Evolutionary conservation across 2,329 filamentous ascomycete genomes (phyloP).

Genomic region (Fusarium kyushuense): DNA sequence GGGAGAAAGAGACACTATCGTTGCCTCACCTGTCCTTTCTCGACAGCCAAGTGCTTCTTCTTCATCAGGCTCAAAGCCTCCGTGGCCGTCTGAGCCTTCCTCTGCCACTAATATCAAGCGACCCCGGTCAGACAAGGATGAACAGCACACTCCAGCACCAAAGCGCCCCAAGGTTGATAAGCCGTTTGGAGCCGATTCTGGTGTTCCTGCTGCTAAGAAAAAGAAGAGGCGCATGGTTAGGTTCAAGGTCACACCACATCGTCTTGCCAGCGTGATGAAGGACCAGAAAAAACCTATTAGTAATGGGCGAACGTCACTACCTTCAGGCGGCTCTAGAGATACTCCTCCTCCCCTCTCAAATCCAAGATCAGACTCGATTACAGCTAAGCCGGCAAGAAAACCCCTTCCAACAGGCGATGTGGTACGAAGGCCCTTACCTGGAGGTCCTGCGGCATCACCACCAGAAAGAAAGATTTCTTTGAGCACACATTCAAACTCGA

Average conservation of each 20-base stretch:
- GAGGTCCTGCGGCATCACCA: constrained; percentile 44
- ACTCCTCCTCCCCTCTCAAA: constrained; percentile 32
- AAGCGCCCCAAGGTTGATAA: constrained; percentile 57
- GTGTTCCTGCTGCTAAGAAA: constrained; percentile 28
- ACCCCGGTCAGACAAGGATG: constrained; percentile 55
- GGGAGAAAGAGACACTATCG: constrained; percentile 46
- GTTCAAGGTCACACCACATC: constrained; percentile 52
- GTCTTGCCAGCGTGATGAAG: constrained; percentile 53
- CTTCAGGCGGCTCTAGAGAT: constrained; percentile 49
- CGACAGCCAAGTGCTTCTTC: constrained; percentile 44
- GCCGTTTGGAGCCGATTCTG: constrained; percentile 35
- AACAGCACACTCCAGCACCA: constrained; percentile 51
- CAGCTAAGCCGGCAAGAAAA: constrained; percentile 53
- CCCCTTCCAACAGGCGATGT: constrained; percentile 52
- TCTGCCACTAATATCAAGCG: constrained; percentile 50
- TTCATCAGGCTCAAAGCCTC: constrained; percentile 38
- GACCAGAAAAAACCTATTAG: constrained; percentile 39
- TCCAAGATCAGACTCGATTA: constrained; percentile 48
- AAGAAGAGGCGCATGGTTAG: constrained; percentile 55
- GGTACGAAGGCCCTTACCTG: constrained; percentile 52
- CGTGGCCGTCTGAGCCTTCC: constrained; percentile 36
- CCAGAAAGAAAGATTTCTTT: constrained; percentile 47
- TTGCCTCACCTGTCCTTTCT: constrained; percentile 43
- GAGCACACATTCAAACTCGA: constrained; percentile 38
- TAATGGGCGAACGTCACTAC: constrained; percentile 51